A percentile compares a stretch with the other conserved stretches of the same genome.
These are phyloP conservation scores for Phytophthora foliorum DNA, from an alignment of 352 stramenopile genomes.

Conservation along the genomic window DNA sequence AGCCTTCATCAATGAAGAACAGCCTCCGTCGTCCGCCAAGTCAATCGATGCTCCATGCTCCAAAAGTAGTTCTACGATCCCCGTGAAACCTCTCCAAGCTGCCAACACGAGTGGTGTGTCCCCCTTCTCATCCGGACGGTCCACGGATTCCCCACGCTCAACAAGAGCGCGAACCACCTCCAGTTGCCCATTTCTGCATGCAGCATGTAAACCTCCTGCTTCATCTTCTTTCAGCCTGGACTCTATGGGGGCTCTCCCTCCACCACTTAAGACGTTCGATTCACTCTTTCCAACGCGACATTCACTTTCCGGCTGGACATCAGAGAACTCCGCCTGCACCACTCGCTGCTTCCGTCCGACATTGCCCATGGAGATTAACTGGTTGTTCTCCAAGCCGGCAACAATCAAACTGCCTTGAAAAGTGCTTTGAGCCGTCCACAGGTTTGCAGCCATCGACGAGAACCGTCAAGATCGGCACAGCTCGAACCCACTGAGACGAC, in stretches of 20 bases:
- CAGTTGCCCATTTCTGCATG: not conserved
- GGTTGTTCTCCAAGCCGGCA: too few species aligned
- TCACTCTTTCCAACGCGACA: not conserved
- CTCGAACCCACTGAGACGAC: too few species aligned
- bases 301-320: too few species aligned
- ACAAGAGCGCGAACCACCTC: not conserved
- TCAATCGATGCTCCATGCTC: not conserved
- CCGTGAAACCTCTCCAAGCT: not conserved
- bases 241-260: not conserved
- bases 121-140: not conserved
- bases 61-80: not conserved
- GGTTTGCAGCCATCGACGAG: too few species aligned
- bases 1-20: not conserved
- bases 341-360: too few species aligned
- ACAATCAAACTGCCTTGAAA: too few species aligned
- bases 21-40: not conserved
- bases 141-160: not conserved
- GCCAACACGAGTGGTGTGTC: not conserved
- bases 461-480: too few species aligned
- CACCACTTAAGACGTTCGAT: not conserved
- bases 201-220: not conserved
- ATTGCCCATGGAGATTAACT: too few species aligned
- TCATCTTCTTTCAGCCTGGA: not conserved
- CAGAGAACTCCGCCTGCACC: too few species aligned
- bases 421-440: too few species aligned